Base-by-base conservation (phyloP, 495 filamentous ascomycete genomes). In the Xylaria scruposa region DNA sequence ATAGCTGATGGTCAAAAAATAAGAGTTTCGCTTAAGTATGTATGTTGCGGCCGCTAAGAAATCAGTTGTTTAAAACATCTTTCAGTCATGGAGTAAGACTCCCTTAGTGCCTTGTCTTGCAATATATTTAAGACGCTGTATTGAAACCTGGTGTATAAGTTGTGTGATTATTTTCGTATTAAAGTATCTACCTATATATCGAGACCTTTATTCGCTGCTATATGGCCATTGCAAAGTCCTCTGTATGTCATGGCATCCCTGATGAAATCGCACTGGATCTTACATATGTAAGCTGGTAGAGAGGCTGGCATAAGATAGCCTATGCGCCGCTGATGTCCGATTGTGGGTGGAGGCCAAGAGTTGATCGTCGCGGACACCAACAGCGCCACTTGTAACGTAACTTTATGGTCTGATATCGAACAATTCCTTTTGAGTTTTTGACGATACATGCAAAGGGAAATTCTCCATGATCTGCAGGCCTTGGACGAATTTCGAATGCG, bases 371-470 rank as follows among this genome's bases (percentile, higher is more conserved):
- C 38, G 66, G 40, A 59, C 38, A 36, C 21, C 36, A 38, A 44
- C 51, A 59, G n/a, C 51, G 66, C 66, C 66, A 68, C 66, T 59
- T 68, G 66, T 59, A 68, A 68, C 66, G 66, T 68, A 68, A 59
- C 66, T 68, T 56, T 53, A 68, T 31, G 49, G 51, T 63, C 12
- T 46, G 21, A 63, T 40, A 24, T 29, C 7, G 36, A 63, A 38
- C 19, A 4, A 44, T 5, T 56, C 26, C 2, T 29, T 54, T 54
- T 8, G 6, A 12, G 19, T 38, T 47, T 13, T 17, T 36, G 60
- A 46, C 1, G 24, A 33, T 21, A n/a, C 31, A 7, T 26, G 13
- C 40, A 8, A 51, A 24, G 46, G 2, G 0, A 13, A 31, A 17
- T 6, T 46, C 44, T 66, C 46, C 2, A 51, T 21, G 46, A 66